phyloP scores from a whole-genome alignment of 169 alveolate genomes.

The Plasmodium berghei region DNA sequence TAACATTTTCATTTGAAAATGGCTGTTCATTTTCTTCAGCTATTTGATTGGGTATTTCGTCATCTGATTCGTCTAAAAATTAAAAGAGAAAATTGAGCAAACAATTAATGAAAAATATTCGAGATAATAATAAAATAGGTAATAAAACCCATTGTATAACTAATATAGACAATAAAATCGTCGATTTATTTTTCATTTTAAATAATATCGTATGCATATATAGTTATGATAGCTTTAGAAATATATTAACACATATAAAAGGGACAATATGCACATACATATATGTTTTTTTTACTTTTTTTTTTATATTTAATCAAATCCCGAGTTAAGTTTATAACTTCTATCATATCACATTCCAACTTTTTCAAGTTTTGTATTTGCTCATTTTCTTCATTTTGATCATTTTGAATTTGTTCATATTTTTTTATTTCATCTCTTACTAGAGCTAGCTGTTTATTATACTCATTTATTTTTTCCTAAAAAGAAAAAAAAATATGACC shows the following conservation, averaged over 20 bases:
- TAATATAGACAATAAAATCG: too few relatives aligned
- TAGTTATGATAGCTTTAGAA: too few relatives aligned
- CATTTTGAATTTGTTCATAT: slow-evolving; percentile 26
- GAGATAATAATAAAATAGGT: too few relatives aligned
- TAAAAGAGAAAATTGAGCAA: neutral
- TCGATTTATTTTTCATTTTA: too few relatives aligned
- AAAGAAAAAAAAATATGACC: neutral
- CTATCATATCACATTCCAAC: slow-evolving; percentile 66
- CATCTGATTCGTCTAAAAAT: slow-evolving; percentile 13
- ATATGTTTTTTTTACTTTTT: slow-evolving; percentile 38
- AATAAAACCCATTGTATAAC: too few relatives aligned
- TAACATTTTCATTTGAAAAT: neutral
- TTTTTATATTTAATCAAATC: slow-evolving; percentile 58
- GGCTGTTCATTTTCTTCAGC: slow-evolving; percentile 16
- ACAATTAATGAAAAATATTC: neutral
- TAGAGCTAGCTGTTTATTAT: slow-evolving; percentile 58
- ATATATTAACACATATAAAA: too few relatives aligned
- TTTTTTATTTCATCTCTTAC: slow-evolving; percentile 62
- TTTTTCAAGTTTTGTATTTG: slow-evolving; percentile 51
- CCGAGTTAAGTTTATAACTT: slow-evolving; percentile 59
- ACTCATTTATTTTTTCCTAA: slow-evolving; percentile 59
- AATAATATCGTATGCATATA: neutral
- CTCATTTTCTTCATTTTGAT: slow-evolving; percentile 45
- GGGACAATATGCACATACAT: neutral
- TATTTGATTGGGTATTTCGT: slow-evolving; percentile 1